These are phyloP conservation scores for Penicillium cinerascens DNA, from an alignment of 495 filamentous ascomycete genomes.

Conservation along the genomic window DNA sequence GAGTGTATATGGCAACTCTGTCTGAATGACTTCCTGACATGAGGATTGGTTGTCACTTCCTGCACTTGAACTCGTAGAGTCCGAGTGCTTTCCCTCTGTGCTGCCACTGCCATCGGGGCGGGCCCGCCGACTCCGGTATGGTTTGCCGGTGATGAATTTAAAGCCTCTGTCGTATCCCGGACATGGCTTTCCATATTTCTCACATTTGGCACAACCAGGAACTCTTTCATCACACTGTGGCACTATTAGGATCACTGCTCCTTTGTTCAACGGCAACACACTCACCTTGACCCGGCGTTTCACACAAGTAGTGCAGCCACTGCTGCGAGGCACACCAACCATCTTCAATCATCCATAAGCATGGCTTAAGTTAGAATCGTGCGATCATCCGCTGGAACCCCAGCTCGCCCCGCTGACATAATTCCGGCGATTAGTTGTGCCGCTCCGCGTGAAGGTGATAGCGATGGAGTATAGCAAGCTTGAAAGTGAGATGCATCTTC, in stretches of 20 bases:
- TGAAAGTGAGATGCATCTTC: neutral
- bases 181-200: slow-evolving; percentile 32
- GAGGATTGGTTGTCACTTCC: neutral
- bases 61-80: neutral
- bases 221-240: slow-evolving; percentile 32
- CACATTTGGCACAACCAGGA: slow-evolving; percentile 32
- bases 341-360: slow-evolving; percentile 12
- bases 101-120: neutral
- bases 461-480: neutral
- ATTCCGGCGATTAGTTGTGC: slow-evolving; percentile 7
- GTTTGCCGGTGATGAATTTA: slow-evolving; percentile 34
- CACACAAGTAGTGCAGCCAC: slow-evolving; percentile 48
- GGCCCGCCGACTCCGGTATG: slow-evolving; percentile 24
- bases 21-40: slow-evolving; percentile 4
- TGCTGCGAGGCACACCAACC: slow-evolving; percentile 52
- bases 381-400: neutral
- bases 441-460: neutral
- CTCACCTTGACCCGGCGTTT: slow-evolving; percentile 34
- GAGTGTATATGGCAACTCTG: slow-evolving; percentile 1
- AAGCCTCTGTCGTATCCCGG: slow-evolving; percentile 35
- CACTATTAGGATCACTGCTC: slow-evolving; percentile 6
- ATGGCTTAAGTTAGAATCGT: no score
- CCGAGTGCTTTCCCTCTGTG: neutral
- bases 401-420: slow-evolving; percentile 7
- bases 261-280: neutral